Conservation (phyloP, 345 rosid species). For the Streptanthus diversifolius region DNA sequence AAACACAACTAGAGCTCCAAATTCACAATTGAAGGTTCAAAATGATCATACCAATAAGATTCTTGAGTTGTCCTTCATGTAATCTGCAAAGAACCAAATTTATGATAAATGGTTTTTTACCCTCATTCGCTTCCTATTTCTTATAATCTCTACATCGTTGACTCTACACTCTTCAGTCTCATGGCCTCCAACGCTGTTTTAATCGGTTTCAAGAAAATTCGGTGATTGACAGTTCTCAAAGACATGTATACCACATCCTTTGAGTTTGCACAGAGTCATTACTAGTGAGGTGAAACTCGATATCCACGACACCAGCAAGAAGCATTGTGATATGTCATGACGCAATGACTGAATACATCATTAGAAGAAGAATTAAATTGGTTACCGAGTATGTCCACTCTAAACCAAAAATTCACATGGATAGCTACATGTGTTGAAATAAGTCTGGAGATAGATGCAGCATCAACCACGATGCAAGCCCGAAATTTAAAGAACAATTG, state of each 20-base stretch:
- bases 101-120: no score
- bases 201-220: neutral
- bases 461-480: neutral
- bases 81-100: no score
- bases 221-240: neutral
- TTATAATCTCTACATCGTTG: no score
- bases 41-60: no score
- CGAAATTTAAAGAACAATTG: neutral
- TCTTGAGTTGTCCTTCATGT: no score
- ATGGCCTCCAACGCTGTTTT: neutral
- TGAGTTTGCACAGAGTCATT: neutral
- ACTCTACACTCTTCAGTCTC: neutral
- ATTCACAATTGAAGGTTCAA: no score
- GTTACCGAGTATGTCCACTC: neutral
- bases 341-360: neutral
- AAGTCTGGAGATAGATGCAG: neutral
- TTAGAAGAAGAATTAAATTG: neutral
- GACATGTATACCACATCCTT: neutral
- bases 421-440: neutral
- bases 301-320: neutral
- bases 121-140: neutral
- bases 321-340: neutral
- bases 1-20: no score
- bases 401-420: neutral
- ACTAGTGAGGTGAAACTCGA: neutral